Base-by-base conservation (phyloP, 805 yeast genomes). In the Candida ascalaphidarum region DNA sequence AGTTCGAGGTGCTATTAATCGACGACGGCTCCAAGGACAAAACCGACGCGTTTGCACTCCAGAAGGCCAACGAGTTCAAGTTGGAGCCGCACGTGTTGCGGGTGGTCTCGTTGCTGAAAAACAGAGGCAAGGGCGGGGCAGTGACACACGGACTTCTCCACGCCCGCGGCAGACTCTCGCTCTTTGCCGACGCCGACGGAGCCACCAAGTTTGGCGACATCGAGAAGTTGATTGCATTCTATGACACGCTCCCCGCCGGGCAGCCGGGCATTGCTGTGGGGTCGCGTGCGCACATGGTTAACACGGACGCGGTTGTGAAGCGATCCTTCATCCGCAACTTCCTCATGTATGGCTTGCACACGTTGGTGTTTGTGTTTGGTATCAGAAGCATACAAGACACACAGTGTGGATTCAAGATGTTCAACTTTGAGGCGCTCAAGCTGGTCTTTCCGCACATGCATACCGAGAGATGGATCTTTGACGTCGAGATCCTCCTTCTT, bases 161-260 rank as follows among this genome's bases (percentile, higher is more conserved):
- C 43, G 60, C 78, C 3, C 61, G 84, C 23, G 98, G 97, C 9
- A 51, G 65, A 32, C 78, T 71, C 43, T 73, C 75, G 8, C 66
- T 92, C 7, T 92, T 92, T 61, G 97, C 95, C 1, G 98, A 92
- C 56, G 98, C 97, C 1, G 98, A 92, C 56, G 97, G 97, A 19
- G 97, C 98, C 4, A 79, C 94, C 15, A 66, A 69, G 40, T 92
- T 92, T 49, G 45, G 71, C 15, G 96, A 88, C 51, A 61, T 81
- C 15, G 46, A 47, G 2, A 71, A 67, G 31, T 61, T 88, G 33
- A 37, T 74, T 8, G 54, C 61, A 9, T 61, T 81, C 17, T 41
- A 58, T 17, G 33, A 31, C 9, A 31, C 52, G 20, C 33, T 44
- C 2, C 36, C 26, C 4, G 26, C 17, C 8, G 25, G 38, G 25